Percentiles rank a stretch among this genome's conserved stretches.
phyloP scores from a whole-genome alignment of 108 stramenopile genomes.

The Cylindrotheca fusiformis region DNA sequence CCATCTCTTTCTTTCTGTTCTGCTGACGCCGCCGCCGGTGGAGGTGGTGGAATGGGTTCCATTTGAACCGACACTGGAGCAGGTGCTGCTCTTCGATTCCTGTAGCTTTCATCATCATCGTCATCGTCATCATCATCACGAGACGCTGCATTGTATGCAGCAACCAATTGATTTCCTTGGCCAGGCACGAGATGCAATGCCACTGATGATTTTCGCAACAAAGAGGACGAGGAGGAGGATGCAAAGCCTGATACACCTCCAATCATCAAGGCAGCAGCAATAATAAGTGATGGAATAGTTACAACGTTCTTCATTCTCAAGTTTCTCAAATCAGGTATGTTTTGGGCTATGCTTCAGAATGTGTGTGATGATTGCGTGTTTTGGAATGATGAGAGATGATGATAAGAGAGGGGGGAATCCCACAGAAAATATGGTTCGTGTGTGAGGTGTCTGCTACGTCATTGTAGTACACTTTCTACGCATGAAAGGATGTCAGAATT shows the following conservation, averaged over 20 bases:
- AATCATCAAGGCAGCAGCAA: neutral
- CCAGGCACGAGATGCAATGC: constrained; percentile 14
- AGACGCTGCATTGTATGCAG: constrained; percentile 30
- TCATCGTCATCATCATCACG: constrained; percentile 6
- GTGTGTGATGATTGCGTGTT: neutral
- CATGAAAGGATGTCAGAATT: too few relatives aligned
- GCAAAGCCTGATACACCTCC: neutral
- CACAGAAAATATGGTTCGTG: too few relatives aligned
- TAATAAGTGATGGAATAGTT: too few relatives aligned
- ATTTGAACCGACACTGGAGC: neutral
- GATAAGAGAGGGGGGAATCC: too few relatives aligned
- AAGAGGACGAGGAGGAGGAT: neutral
- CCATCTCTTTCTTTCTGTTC: neutral
- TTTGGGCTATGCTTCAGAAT: too few relatives aligned
- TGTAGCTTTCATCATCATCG: neutral
- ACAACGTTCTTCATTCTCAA: too few relatives aligned
- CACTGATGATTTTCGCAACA: neutral
- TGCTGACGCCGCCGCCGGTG: neutral
- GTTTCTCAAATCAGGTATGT: too few relatives aligned
- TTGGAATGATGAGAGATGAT: neutral
- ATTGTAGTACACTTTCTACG: too few relatives aligned
- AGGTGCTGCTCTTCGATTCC: neutral
- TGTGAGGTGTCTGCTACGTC: too few relatives aligned
- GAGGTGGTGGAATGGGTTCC: too few relatives aligned
- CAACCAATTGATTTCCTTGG: constrained; percentile 31